These are phyloP conservation scores for Cercospora nicotianae DNA, from an alignment of 2,329 filamentous ascomycete genomes.

Conservation along the genomic window DNA sequence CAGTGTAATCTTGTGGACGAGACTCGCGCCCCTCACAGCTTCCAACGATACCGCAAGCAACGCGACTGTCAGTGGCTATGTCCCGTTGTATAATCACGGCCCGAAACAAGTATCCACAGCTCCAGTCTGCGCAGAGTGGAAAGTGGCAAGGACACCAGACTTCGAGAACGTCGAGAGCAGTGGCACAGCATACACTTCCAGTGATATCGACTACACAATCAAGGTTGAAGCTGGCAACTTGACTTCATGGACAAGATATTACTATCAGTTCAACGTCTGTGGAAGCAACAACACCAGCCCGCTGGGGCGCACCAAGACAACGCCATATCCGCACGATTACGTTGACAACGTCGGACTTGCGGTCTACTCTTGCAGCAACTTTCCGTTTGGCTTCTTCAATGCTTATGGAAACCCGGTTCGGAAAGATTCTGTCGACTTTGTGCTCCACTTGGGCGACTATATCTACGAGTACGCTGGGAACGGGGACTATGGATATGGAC, in stretches of 20 bases:
- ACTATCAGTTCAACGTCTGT: constrained; percentile 70
- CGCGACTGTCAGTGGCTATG: constrained; percentile 57
- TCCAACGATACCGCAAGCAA: constrained; percentile 43
- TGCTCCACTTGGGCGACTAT: constrained; percentile 54
- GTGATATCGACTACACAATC: constrained; percentile 73
- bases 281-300: constrained; percentile 61
- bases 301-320: constrained; percentile 69
- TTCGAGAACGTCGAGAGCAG: constrained; percentile 52
- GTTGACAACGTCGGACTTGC: constrained; percentile 62
- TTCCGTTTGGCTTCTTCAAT: constrained; percentile 46
- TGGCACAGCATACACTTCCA: constrained; percentile 67
- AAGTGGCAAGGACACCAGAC: constrained; percentile 54
- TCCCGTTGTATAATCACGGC: constrained; percentile 56
- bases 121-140: constrained; percentile 68
- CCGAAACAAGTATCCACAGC: constrained; percentile 57
- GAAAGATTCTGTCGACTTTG: constrained; percentile 51
- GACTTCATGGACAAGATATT: constrained; percentile 65
- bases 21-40: constrained; percentile 42
- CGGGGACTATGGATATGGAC: constrained; percentile 49
- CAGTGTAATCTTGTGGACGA: constrained; percentile 46
- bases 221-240: constrained; percentile 68
- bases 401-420: constrained; percentile 42
- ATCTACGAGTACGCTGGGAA: constrained; percentile 61
- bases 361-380: constrained; percentile 72
- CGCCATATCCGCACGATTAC: constrained; percentile 58